Base-by-base conservation (phyloP, 2,329 filamentous ascomycete species). In the Thielaviopsis cerberus region DNA sequence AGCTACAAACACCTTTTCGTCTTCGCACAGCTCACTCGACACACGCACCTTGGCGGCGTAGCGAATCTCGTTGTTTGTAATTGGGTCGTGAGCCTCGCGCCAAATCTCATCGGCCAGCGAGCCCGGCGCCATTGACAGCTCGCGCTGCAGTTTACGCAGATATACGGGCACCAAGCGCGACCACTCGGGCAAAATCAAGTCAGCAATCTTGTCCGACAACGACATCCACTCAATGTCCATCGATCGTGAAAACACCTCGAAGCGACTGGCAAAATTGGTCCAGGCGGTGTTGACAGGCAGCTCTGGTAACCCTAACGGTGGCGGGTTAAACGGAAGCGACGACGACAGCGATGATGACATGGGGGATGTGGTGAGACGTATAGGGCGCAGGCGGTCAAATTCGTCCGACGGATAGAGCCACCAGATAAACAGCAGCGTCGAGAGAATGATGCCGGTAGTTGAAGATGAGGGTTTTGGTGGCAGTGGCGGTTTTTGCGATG, bases 31-130 rank as follows among this genome's bases (percentile, higher is more conserved):
- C 7, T 87, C 81, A 20, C 80, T 73, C 0, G 90, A 92, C 3
- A 97, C 81, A 23, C 92, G 81, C 1, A 98, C 92, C 22, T 73
- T 75, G 20, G 91, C 90, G 48, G 88, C 80, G 72, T 85, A 88
- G 30, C 80, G 73, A 59, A 97, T 94, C 67, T 98, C 92, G 0
- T 91, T 91, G 64, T 97, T 88, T 62, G 86, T 75, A 53, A 81
- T 75, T 0, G 89, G 81, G 66, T 97, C 87, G 22, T 89, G 86
- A 0, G 92, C 88, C 65, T 97, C 91, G 62, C 77, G 75, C 92
- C 92, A 97, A 60, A 98, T 92, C 64, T 96, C 87, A 66, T 94
- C 85, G 13, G 91, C 88, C 50, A 98, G 73, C 0, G 89, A 94
- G 1, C 89, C 91, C 0, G 88, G 86, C 0, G 85, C 81, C 81